Conservation (phyloP, 2,329 filamentous ascomycete genomes). For the Cytospora chrysosperma region DNA sequence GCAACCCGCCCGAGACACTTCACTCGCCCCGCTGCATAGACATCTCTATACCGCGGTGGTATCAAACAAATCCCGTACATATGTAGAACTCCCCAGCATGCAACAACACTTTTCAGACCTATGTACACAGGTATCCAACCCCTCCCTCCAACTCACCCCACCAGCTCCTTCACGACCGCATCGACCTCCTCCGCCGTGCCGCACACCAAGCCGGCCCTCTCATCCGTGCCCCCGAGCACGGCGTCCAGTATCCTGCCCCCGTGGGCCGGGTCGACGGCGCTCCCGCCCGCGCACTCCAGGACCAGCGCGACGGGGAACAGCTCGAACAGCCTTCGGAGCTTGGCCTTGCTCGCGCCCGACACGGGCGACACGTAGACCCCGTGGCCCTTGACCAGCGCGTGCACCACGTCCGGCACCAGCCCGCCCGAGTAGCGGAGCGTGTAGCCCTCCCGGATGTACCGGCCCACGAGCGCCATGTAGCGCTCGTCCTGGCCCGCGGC, state of each 20-base stretch:
- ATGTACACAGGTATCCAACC: too few species aligned
- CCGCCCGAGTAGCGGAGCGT: slow-evolving; percentile 62
- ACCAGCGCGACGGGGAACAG: slow-evolving; percentile 59
- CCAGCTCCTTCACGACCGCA: slow-evolving; percentile 31
- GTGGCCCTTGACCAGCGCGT: slow-evolving; percentile 60
- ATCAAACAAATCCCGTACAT: too few species aligned
- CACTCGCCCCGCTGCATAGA: too few species aligned
- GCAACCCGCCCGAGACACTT: too few species aligned
- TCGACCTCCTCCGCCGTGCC: slow-evolving; percentile 51
- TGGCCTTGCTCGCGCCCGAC: slow-evolving; percentile 50
- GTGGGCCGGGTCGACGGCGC: slow-evolving; percentile 49
- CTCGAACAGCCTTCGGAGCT: slow-evolving; percentile 60
- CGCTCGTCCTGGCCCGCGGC: slow-evolving; percentile 49
- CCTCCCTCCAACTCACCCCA: too few species aligned
- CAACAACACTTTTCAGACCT: too few species aligned
- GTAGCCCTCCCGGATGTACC: slow-evolving; percentile 53
- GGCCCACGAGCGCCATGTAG: slow-evolving; percentile 50
- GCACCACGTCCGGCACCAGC: slow-evolving; percentile 60
- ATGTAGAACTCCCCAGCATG: too few species aligned
- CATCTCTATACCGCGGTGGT: too few species aligned
- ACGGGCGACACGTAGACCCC: slow-evolving; percentile 61
- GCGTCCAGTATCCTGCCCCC: slow-evolving; percentile 43
- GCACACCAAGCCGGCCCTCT: slow-evolving; percentile 50
- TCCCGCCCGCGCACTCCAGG: slow-evolving; percentile 59
- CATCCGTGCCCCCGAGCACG: slow-evolving; percentile 43